Base-by-base conservation (phyloP, 2,329 filamentous ascomycete genomes). In the Pleoardoris graminearum region DNA sequence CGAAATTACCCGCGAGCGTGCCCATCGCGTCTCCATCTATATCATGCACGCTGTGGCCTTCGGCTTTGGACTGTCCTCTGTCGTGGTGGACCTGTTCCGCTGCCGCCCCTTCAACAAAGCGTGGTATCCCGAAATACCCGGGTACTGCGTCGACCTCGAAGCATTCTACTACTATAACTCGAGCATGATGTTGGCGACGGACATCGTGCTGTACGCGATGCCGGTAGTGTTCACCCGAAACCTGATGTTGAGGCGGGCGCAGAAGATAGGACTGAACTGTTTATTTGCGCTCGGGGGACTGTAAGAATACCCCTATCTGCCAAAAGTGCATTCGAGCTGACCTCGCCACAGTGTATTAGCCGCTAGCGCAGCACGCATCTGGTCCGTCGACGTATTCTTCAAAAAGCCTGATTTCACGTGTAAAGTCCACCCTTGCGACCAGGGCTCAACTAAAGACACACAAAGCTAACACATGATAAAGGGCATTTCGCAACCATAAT, bases 171-270 rank as follows among this genome's bases (percentile, higher is more conserved):
- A 72, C 52, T 67, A 70, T 50, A 72, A 72, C 21, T 55, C 61
- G 2, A 65, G 67, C 44, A 71, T 76, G 54, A 76, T 75, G 58
- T 65, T 76, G 8, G 58, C 65, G 22, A 75, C 68, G 19, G 74
- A 76, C 46, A 17, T 71, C 7, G 61, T 75, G 12, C 63, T 76
- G 12, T 73, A 76, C 50, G 57, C 64, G 21, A 68, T 76, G 58
- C 74, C 75, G 0, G 63, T 76, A 7, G 56, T 72, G 2, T 74
- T 74, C 43, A 70, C 74, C 4, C 68, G 70, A 65, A 62, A 68
- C 7, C 58, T 76, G 5, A 65, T 71, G 29, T 55, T 74, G 2
- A 59, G 65, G 7, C 55, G 62, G 29, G 48, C 61, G 7, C 70
- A 74, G 42, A 63, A 67, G 45, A 57, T 73, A 10, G 73, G 69